Base-by-base conservation (phyloP, 2,329 filamentous ascomycete species). In the Phoma sp. region DNA sequence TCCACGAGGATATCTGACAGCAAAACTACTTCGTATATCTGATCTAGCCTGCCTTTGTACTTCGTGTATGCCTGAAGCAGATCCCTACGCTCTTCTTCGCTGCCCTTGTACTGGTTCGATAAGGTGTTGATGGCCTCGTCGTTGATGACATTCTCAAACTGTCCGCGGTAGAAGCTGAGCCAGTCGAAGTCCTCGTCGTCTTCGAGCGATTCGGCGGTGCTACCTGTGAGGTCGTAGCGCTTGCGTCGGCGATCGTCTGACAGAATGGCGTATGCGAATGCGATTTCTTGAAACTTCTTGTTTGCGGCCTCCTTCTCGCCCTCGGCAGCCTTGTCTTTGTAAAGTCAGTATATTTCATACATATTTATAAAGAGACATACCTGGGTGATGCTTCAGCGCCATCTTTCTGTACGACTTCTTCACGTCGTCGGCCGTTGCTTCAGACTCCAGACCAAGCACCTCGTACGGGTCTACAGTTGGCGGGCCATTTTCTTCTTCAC, bases 201-300 rank as follows among this genome's bases (percentile, higher is more conserved):
- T 47, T 82, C 84, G 21, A 96, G 85, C 8, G 87, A 88, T 71
- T 97, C 93, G 10, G 90, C 86, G 0, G 93, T 98, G 51, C 89
- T 95, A 50, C 95, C 95, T 0, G 94, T 98, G 48, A 84, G 82
- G 72, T 99, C 94, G 79, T 96, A 99, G 55, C 91, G 90, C 65
- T 87, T 87, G 64, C 95, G 90, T 48, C 95, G 87, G 19, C 83
- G 82, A 21, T 89, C 82, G 65, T 97, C 91, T 29, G 91, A 96
- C 32, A 99, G 89, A 44, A 99, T 85, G 31, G 92, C 94, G 72
- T 98, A 96, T 47, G 95, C 94, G 69, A 97, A 94, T 22, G 94
- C 94, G 65, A 99, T 87, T 65, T 89, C 83, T 76, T 99, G 95
- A 75, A 99, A 99, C 49, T 85, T 88, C 57, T 83, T 81, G 66